Evolutionary conservation across 768 basidiomycete genomes (phyloP), one percentile per base, ranked within the genome.

Genomic region (Paxillus involutus): DNA sequence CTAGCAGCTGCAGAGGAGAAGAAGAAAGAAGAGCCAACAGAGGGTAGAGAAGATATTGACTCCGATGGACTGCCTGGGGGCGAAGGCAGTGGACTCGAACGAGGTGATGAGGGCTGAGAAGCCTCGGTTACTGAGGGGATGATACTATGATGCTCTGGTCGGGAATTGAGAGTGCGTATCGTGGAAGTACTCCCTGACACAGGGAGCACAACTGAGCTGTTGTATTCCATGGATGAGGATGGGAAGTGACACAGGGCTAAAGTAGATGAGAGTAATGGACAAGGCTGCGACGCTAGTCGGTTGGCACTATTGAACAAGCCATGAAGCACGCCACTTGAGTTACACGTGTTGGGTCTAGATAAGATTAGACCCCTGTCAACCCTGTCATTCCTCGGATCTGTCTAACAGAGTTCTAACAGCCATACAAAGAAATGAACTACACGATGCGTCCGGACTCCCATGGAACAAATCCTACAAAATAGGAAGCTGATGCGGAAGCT

Each of bases 1-100:
- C 85, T 86, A 1, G 81, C 82, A 12, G 85, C 85, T 0, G 80
- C 84, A 10, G 87, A 89, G 32, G 86, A 88, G 73, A 88, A 89
- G 73, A 89, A 87, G 76, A 88, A 88, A 1, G 85, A 86, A 2
- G 85, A 88, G 16, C 83, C 80, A 12, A 88, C 82, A 1, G 86
- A 88, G 1, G 88, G 88, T 3, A 89, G 73, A 6, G 88, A 89
- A 1, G 88, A 89, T 39, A 83, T 71, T 1, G 84, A 86, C 47
- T 77, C 83, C 9, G 81, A 76, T 40, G 80, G 87, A 62, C 86
- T 87, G 62, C 81, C 78, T 40, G 84, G 80, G 11, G 82, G 80
- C 8, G 86, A 85, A 16, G 81, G 81, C 41, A 79, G 68, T 3
- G 73, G 69, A 56, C 78, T 79, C 13, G 77, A 78, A 59, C 72